Evolutionary conservation across 1,139 yeast species (phyloP), one percentile per base, ranked within the genome.

Genomic region (Kodamaea plutei): DNA sequence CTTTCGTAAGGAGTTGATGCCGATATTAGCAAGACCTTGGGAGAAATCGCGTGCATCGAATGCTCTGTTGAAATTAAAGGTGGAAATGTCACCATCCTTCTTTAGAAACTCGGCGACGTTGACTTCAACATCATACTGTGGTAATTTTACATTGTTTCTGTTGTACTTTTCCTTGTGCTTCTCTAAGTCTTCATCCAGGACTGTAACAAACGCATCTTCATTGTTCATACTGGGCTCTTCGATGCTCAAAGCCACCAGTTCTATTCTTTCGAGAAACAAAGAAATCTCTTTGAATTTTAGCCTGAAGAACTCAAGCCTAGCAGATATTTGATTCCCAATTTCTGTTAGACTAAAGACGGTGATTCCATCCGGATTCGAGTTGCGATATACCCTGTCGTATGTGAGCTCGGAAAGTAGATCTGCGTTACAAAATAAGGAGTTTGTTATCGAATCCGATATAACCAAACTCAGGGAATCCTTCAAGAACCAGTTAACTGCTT

Each of bases 201-300:
- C 25, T 8, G 6, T 25, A 4, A n/a, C 15, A 5, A 29, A n/a
- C 13, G 20, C 16, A 3, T 18, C 29, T 23, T 27, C 33, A 9
- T 26, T 19, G 18, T 24, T 7, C 9, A 17, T 7, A 17, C 8
- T 7, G 20, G 8, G 7, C 9, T 17, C 20, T 7, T 17, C 9
- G 20, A 17, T 17, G 7, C 9, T 9, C 7, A 7, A 7, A 17
- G 8, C 20, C 7, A 17, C 20, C 9, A 17, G 9, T 23, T 34
- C 26, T 31, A 22, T 28, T 19, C 8, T 32, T 6, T 26, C 20
- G 20, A 43, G 20, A 18, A 33, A 20, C 16, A 31, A 14, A 5
- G 46, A 35, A 2, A 43, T 20, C 30, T 44, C 47, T 14, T 40
- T 40, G 28, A 43, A 43, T 24, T 44, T 44, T 30, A 30, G 39